Conservation (phyloP, 1,284 basidiomycete species). For the Marasmius fiardii region DNA sequence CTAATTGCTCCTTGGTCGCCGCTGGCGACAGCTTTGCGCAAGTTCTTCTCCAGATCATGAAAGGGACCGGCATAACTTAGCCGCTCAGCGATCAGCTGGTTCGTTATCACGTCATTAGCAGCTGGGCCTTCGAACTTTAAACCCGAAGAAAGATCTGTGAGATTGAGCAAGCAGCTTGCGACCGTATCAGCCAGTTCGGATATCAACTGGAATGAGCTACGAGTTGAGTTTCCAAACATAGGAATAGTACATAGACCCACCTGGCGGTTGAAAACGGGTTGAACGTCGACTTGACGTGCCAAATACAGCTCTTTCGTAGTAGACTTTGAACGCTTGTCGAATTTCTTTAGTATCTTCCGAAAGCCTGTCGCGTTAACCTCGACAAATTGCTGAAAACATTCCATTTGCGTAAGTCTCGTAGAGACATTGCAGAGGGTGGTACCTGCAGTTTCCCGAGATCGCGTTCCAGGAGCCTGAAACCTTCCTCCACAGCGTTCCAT, state of each 20-base stretch:
- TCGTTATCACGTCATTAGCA: constrained; percentile 61
- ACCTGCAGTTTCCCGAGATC: constrained; percentile 97
- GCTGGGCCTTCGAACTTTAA: constrained; percentile 66
- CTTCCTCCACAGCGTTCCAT: constrained; percentile 94
- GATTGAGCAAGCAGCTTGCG: constrained; percentile 88
- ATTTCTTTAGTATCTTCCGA: constrained; percentile 98
- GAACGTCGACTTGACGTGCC: constrained; percentile 95
- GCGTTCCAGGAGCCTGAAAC: constrained; percentile 91
- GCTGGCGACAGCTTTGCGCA: constrained; percentile 71
- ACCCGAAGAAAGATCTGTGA: constrained; percentile 81
- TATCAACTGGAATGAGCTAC: constrained; percentile 62
- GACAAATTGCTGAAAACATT: constrained; percentile 78
- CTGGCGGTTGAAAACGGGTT: constrained; percentile 97
- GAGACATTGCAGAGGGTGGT: constrained; percentile 20
- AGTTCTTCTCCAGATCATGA: constrained; percentile 83
- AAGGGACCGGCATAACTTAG: constrained; percentile 67
- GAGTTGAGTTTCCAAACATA: constrained; percentile 9
- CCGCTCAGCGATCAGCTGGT: constrained; percentile 68
- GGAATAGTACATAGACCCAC: constrained; percentile 34
- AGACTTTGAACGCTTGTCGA: constrained; percentile 95
- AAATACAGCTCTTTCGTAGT: constrained; percentile 97
- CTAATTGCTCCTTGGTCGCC: constrained; percentile 59
- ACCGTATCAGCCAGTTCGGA: constrained; percentile 95
- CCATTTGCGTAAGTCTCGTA: constrained; percentile 19
- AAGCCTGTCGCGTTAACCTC: constrained; percentile 98